Conservation (phyloP, 108 stramenopile genomes). For the Poteriospumella lacustris region DNA sequence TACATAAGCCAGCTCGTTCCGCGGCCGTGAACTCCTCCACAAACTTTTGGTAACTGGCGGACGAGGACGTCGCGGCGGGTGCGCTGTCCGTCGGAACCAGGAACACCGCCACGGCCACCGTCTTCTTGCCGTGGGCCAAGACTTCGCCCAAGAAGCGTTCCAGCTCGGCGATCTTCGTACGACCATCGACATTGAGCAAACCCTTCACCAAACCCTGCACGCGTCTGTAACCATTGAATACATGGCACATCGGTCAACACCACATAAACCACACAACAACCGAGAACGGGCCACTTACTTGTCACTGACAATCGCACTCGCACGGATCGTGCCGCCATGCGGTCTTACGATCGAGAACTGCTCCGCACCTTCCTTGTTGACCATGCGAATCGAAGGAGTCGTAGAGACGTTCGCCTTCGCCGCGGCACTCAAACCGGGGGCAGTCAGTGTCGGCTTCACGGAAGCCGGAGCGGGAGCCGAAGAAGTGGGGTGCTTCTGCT, state of each 20-base stretch:
- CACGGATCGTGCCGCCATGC: background rate
- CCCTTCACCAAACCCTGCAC: background rate
- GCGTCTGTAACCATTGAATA: background rate
- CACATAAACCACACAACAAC: background rate
- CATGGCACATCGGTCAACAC: background rate
- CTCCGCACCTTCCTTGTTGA: background rate
- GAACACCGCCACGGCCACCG: background rate
- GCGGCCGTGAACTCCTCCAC: background rate
- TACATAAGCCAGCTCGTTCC: background rate
- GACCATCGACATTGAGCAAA: background rate
- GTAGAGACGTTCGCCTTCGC: background rate
- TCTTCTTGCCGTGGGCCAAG: background rate
- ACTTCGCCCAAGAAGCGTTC: background rate
- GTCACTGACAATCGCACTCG: background rate
- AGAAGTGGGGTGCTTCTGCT: background rate
- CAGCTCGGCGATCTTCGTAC: background rate
- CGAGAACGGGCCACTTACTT: background rate
- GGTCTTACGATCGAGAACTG: background rate
- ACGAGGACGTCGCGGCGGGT: background rate
- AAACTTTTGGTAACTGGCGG: background rate
- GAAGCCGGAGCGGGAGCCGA: background rate
- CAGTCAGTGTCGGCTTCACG: background rate
- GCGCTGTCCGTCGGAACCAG: background rate
- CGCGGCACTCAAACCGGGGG: background rate
- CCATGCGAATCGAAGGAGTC: background rate